These are phyloP conservation scores for Inga laurina DNA, from an alignment of 306 rosid genomes.

Conservation along the genomic window DNA sequence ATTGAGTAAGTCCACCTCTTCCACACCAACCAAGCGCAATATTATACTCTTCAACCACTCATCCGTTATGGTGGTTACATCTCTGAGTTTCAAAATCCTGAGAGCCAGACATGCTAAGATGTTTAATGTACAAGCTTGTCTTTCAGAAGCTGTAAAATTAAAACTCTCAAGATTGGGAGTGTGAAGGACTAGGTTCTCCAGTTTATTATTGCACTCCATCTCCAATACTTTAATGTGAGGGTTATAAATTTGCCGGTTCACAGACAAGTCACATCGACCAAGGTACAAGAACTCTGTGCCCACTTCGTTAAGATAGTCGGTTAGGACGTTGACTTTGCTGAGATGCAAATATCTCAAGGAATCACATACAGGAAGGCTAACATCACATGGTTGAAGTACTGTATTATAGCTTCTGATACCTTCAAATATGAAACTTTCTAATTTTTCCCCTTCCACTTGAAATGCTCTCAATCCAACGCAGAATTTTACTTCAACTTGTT, in stretches of 20 bases:
- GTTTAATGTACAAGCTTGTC: background rate
- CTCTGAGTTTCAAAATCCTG: background rate
- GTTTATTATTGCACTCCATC: background rate
- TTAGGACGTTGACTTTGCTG: background rate
- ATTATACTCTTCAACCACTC: background rate
- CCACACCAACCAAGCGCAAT: background rate
- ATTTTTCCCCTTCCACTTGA: background rate
- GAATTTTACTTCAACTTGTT: background rate
- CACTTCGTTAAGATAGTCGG: background rate
- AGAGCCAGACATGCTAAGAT: background rate
- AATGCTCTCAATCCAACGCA: background rate
- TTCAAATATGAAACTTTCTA: background rate
- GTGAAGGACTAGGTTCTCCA: background rate
- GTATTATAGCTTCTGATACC: background rate
- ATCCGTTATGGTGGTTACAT: background rate
- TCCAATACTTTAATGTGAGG: background rate
- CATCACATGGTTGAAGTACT: background rate
- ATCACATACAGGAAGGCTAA: background rate
- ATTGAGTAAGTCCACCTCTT: background rate
- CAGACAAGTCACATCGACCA: background rate
- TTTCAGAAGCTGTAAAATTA: background rate
- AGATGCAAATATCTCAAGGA: background rate
- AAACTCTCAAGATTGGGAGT: background rate
- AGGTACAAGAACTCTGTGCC: background rate
- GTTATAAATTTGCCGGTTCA: background rate